Base-by-base conservation (phyloP, 208 protist genomes). In the Herpetomonas samuelpessoai region DNA sequence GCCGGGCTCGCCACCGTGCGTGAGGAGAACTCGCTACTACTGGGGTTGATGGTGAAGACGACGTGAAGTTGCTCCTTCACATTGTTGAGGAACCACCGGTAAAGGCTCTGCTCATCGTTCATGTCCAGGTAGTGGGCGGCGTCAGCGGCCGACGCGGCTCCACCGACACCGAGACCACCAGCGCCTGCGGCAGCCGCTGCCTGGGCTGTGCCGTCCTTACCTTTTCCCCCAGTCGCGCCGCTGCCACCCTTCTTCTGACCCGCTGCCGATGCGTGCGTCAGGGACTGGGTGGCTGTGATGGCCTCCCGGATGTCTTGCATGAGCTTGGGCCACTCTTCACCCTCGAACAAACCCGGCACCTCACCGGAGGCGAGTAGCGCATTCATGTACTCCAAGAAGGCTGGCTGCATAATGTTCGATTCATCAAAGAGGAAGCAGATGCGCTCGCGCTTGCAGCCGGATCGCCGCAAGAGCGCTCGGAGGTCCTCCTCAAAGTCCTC, bases 351-450 rank as follows among this genome's bases (percentile, higher is more conserved):
- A 21, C 98, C 98, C 1, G 98, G 98, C 73, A 94, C 98, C 86
- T 95, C 93, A 35, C 98, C 98, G 26, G 88, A 97, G n/a, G 99
- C 97, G 22, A 99, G 84, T 2, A 99, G 80, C 16, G 98, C 98
- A 74, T 99, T 99, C 92, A 99, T 99, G 76, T 98, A 97, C 77
- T 99, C 98, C 16, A 99, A 86, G 79, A 99, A 99, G 54, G 87
- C 92, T 21, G 97, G 85, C 66, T 99, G 91, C 59, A 99, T 81
- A 4, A 99, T 95, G 75, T 99, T 99, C 19, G 88, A 97, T 74
- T 99, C 98, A 78, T 99, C 98, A 74, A 99, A 99, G 39, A 99
- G 93, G 81, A 99, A 99, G 71, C 96, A 99, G 51, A 99, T 98
- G 56, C 95, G 96, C 81, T 99, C 98, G 25, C 96, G 88, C 64